Base-by-base conservation (phyloP, 2,329 filamentous ascomycete genomes). In the Sarocladium brachiariae region DNA sequence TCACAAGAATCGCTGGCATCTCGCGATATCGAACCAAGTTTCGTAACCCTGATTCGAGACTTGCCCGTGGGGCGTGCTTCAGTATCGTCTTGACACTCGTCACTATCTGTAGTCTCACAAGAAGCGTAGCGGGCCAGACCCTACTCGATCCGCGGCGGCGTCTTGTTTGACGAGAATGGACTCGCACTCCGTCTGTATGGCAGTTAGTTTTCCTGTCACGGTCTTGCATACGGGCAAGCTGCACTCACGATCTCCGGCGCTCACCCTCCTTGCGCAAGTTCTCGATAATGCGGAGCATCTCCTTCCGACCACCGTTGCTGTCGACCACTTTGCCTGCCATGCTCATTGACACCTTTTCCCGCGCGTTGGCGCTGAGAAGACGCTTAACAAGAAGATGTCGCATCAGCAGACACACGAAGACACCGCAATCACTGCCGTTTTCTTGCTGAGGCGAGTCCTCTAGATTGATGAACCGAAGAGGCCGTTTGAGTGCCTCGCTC, bases 331-430 rank as follows among this genome's bases (percentile, higher is more conserved):
- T 90, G 21, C 87, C 88, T 4, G 80, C 83, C 79, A 97, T 86
- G 62, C 87, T 93, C 93, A 99, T 97, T 55, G 84, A 91, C 11
- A 97, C 86, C 70, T 95, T 96, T 65, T 92, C 83, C 55, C 81
- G 80, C 2, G 87, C 84, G 62, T 89, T 86, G 8, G 88, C 89
- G 57, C 78, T 81, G 52, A 99, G 72, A 21, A 99, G 74, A 52
- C 88, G 77, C 68, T 90, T 91, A 48, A 96, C 75, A 16, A 99
- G 77, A n/a, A 99, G 71, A 69, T 96, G 87, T 46, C 90, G 83
- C 91, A 99, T 99, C 55, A 92, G 78, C 57, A 97, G 80, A 66
- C 93, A 97, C 2, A 99, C 93, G 65, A 91, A 97, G 1, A 99
- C 89, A 16, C 93, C 93, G 59, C 93, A 99, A 68, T 99, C 93